These are phyloP conservation scores for Hyaloscypha hepaticicola DNA, from an alignment of 495 filamentous ascomycete species.

Conservation along the genomic window DNA sequence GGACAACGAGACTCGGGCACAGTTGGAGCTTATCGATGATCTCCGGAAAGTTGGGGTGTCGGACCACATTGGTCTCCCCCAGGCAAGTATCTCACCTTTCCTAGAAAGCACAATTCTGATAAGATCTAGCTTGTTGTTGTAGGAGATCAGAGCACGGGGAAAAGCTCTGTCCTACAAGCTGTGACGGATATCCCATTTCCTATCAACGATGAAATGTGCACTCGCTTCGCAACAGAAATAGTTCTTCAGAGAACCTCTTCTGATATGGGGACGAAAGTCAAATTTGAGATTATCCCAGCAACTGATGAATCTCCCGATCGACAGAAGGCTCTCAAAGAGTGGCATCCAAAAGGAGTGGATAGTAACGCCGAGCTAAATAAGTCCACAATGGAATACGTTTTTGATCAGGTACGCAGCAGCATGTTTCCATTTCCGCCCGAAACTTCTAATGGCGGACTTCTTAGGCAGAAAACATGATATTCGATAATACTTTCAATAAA, in stretches of 20 bases:
- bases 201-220: constrained; percentile 49
- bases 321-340: not conserved
- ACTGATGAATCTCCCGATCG: not conserved
- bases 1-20: constrained; percentile 12
- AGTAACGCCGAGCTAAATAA: not conserved
- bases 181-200: constrained; percentile 63
- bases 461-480: constrained; percentile 16
- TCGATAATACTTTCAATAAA: not conserved
- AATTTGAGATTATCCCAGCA: constrained; percentile 12
- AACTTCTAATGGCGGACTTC: not conserved
- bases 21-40: constrained; percentile 20
- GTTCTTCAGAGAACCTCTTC: constrained; percentile 37
- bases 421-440: not conserved
- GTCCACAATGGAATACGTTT: constrained; percentile 4
- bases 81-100: constrained; percentile 14
- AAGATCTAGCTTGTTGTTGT: constrained; percentile 68
- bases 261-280: not conserved
- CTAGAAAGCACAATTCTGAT: constrained; percentile 33
- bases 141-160: constrained; percentile 55
- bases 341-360: constrained; percentile 5
- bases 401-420: constrained; percentile 1
- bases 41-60: constrained; percentile 9
- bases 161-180: constrained; percentile 65
- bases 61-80: constrained; percentile 14
- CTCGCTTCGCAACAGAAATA: constrained; percentile 58